Evolutionary conservation across 306 rosid species (phyloP).

Genomic region (Prunus padus): DNA sequence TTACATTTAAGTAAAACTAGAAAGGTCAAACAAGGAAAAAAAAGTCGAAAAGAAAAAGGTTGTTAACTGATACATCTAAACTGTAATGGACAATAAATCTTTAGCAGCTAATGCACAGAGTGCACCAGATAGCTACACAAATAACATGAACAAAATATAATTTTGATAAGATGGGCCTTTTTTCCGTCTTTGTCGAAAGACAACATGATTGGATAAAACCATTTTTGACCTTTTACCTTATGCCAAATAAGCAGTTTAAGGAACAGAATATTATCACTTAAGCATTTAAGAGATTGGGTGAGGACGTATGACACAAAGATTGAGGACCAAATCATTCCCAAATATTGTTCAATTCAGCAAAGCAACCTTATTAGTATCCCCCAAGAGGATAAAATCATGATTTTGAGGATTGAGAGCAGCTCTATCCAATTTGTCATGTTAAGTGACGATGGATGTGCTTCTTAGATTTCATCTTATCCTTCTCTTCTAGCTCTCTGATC

Average conservation of each 20-base stretch:
- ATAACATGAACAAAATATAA: background rate
- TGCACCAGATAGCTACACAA: background rate
- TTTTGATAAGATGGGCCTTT: background rate
- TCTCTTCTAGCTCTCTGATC: background rate
- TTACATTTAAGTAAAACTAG: background rate
- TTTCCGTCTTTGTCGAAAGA: background rate
- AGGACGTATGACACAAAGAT: background rate
- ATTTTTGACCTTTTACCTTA: background rate
- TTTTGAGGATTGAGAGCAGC: background rate
- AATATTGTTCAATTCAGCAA: background rate
- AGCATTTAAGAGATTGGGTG: background rate
- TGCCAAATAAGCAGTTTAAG: background rate
- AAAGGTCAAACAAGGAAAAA: background rate
- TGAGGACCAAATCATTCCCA: background rate
- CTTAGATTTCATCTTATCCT: background rate
- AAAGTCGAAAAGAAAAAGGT: background rate
- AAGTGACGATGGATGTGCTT: background rate
- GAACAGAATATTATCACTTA: background rate
- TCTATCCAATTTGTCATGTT: background rate
- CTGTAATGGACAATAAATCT: background rate
- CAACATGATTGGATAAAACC: background rate
- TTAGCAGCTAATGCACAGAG: background rate
- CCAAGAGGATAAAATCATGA: background rate
- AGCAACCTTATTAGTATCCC: background rate
- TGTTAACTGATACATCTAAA: background rate